phyloP scores from a whole-genome alignment of 306 rosid genomes.

The Malus sieversii region DNA sequence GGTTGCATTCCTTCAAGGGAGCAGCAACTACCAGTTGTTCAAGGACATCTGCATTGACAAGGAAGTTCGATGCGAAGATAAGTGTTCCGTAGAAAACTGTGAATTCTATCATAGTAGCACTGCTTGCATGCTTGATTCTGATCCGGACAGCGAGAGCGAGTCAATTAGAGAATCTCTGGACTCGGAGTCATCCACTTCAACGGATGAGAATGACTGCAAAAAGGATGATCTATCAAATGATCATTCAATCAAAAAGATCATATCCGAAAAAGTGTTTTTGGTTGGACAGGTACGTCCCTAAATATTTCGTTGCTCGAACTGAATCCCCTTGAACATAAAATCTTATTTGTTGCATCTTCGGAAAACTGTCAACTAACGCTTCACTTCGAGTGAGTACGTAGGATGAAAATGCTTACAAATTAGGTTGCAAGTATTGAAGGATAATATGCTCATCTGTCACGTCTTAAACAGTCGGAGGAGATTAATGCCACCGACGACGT shows the following conservation, averaged over 20 bases:
- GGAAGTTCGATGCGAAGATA: conserved; percentile 9
- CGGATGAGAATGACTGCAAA: conserved; percentile 7
- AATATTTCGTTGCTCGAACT: conserved; percentile 2
- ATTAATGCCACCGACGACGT: background rate
- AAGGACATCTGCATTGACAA: conserved; percentile 49
- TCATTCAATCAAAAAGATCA: conserved; percentile 7
- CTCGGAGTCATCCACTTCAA: conserved; percentile 10
- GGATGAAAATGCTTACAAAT: background rate
- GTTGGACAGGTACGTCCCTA: conserved; percentile 36
- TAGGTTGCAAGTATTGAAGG: background rate
- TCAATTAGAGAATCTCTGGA: conserved; percentile 21
- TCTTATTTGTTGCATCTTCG: background rate
- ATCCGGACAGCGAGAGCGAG: conserved; percentile 20
- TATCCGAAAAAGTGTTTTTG: conserved; percentile 14
- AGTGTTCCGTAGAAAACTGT: conserved; percentile 16
- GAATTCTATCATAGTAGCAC: conserved; percentile 18
- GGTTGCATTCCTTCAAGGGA: conserved; percentile 69
- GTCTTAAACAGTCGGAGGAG: background rate
- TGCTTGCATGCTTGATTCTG: conserved; percentile 15
- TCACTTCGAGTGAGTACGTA: background rate
- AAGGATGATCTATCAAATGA: conserved; percentile 23
- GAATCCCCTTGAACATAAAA: background rate
- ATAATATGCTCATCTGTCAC: background rate
- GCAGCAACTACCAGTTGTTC: conserved; percentile 43
- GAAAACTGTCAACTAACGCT: background rate